phyloP scores from a whole-genome alignment of 306 rosid species.

The Erythrophleum fordii region DNA sequence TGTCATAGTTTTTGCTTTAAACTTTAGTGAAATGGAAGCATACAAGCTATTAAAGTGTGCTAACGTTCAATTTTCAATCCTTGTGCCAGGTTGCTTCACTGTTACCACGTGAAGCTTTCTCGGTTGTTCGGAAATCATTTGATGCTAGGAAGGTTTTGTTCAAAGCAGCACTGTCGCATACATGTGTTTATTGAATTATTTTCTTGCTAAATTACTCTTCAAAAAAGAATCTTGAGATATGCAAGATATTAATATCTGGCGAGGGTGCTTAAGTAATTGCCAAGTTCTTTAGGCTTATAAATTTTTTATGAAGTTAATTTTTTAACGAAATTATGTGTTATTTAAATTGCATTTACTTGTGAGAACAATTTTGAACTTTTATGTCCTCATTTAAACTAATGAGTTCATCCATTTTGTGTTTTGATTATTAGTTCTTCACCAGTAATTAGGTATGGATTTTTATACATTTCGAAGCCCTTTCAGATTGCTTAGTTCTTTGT shows the following conservation, averaged over 20 bases:
- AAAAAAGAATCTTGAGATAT: not conserved
- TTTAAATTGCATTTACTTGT: not conserved
- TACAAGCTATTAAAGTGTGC: not conserved
- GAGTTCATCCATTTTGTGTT: conserved; percentile 1
- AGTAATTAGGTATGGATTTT: not conserved
- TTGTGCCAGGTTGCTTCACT: conserved; percentile 77
- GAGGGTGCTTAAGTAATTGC: not conserved
- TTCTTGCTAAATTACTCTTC: not conserved
- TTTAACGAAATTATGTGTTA: not conserved
- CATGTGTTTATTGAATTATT: not conserved
- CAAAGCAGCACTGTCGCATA: not conserved
- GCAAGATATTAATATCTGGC: not conserved
- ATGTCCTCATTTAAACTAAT: not conserved
- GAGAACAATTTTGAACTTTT: not conserved
- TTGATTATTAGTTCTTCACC: not conserved
- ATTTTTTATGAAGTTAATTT: not conserved
- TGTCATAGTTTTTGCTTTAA: not conserved
- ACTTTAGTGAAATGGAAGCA: not conserved
- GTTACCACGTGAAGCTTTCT: conserved; percentile 83
- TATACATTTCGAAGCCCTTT: not conserved
- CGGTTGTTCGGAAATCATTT: conserved; percentile 85
- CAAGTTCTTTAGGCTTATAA: not conserved
- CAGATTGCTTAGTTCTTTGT: not conserved
- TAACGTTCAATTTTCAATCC: not conserved
- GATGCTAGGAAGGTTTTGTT: conserved; percentile 94